Conservation (phyloP, 2,329 filamentous ascomycete species). For the Cladophialophora carrionii region DNA sequence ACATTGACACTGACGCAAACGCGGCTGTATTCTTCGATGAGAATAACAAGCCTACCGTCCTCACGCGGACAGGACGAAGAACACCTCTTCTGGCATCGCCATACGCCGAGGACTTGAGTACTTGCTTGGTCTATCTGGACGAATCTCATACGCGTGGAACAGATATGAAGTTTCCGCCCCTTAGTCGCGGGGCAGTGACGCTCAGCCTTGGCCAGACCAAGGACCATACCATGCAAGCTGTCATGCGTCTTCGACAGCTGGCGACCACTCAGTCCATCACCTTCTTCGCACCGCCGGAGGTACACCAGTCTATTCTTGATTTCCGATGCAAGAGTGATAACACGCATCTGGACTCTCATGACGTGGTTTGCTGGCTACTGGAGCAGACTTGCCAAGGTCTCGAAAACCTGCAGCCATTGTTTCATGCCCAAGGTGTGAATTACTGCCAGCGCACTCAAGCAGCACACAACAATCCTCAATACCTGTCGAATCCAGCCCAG, state of each 20-base stretch:
- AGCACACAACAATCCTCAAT: constrained; percentile 10
- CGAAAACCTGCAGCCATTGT: constrained; percentile 58
- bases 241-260: constrained; percentile 70
- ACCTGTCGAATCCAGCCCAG: background rate
- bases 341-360: constrained; percentile 46
- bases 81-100: constrained; percentile 59
- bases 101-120: constrained; percentile 59
- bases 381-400: constrained; percentile 59
- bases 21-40: constrained; percentile 61
- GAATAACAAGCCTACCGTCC: constrained; percentile 39
- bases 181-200: constrained; percentile 68
- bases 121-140: constrained; percentile 69
- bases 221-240: constrained; percentile 70
- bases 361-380: constrained; percentile 65
- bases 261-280: constrained; percentile 67
- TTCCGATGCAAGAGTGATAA: constrained; percentile 27
- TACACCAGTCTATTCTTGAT: constrained; percentile 57
- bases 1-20: constrained; percentile 41
- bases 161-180: constrained; percentile 63
- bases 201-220: constrained; percentile 68
- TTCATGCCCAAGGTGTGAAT: constrained; percentile 64
- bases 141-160: constrained; percentile 72
- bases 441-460: constrained; percentile 48
- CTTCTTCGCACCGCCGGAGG: constrained; percentile 64
- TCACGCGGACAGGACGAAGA: constrained; percentile 36